Base-by-base conservation (phyloP, 495 filamentous ascomycete genomes). In the Entonaema liquescens region DNA sequence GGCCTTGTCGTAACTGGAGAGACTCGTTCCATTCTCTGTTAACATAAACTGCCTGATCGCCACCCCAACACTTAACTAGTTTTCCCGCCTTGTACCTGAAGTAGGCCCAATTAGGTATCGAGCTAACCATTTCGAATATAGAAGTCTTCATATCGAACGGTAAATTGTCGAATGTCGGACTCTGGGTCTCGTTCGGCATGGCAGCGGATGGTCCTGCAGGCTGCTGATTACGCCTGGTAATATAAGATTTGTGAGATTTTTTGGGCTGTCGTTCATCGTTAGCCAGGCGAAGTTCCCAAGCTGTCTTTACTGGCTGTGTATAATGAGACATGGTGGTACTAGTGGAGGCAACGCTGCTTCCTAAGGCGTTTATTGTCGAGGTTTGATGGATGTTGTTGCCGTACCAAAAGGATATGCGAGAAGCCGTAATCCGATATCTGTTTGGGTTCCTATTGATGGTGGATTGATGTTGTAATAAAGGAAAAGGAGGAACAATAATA, bases 11-110 rank as follows among this genome's bases (percentile, higher is more conserved):
- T 5, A 71, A 12, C 2, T 42, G 9, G 36, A 1, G 62, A 9
- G n/a, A 23, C 33, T 62, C 31, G 26, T 61, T 23, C 68, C 62
- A 67, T 31, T 67, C 62, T 23, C 29, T 35, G 19, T 62, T 66
- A 42, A 54, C 33, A 12, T 66, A 38, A 4, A 62, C 29, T 15
- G 66, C 62, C 8, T 49, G 57, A 28, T 47, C 23, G n/a, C 25
- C 31, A 2, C 52, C 59, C 1, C 36, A 28, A 21, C 54, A 19
- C 1, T 38, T 31, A 7, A 50, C 47, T 5, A 67, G 29, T 5
- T 38, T 26, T 3, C 59, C 53, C 0, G 33, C 33, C 13, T 26
- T 54, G 21, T 40, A 49, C 26, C 25, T 60, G 19, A 72, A 50
- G 42, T 52, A 55, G 31, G 50, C 47, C 69, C 69, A 72, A 26